These are phyloP conservation scores for Phytophthora capsici DNA, from an alignment of 352 stramenopile species.

Conservation along the genomic window DNA sequence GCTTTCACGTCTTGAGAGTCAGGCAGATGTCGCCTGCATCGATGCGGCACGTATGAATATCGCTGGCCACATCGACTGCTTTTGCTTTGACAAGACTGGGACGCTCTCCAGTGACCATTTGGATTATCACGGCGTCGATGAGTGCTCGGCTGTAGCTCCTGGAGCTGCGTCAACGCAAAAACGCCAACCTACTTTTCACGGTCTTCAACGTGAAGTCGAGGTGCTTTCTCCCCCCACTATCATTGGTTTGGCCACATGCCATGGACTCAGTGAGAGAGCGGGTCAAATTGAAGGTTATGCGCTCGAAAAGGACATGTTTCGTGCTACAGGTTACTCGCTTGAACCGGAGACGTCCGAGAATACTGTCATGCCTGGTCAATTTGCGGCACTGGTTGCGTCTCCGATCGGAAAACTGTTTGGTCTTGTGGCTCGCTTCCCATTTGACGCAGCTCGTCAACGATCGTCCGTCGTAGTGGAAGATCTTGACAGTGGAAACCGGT, in stretches of 20 bases:
- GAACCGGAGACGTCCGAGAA: slow-evolving; percentile 48
- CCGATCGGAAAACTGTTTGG: slow-evolving; percentile 76
- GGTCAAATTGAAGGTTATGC: slow-evolving; percentile 70
- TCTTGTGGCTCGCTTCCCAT: slow-evolving; percentile 72
- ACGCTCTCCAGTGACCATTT: slow-evolving; percentile 78
- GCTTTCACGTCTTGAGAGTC: slow-evolving; percentile 50
- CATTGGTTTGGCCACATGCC: slow-evolving; percentile 71
- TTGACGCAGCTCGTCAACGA: slow-evolving; percentile 71
- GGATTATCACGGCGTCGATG: slow-evolving; percentile 77
- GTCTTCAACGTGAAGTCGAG: slow-evolving; percentile 71
- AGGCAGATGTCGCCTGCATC: slow-evolving; percentile 70
- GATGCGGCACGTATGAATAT: slow-evolving; percentile 78
- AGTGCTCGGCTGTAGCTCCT: slow-evolving; percentile 41
- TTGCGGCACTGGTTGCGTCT: slow-evolving; percentile 69
- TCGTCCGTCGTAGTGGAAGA: slow-evolving; percentile 80
- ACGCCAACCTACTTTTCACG: slow-evolving; percentile 44
- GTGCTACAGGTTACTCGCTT: slow-evolving; percentile 62
- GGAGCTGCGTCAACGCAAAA: slow-evolving; percentile 15
- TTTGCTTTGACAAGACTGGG: slow-evolving; percentile 88
- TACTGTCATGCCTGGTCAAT: slow-evolving; percentile 32
- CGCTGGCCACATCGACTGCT: slow-evolving; percentile 71
- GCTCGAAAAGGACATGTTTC: slow-evolving; percentile 81
- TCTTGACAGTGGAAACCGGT: slow-evolving; percentile 62
- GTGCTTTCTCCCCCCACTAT: slow-evolving; percentile 68
- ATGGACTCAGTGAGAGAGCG: slow-evolving; percentile 60